Evolutionary conservation across 2,329 filamentous ascomycete species (phyloP), one percentile per base, ranked within the genome.

Genomic region (Lecanicillium sp.): DNA sequence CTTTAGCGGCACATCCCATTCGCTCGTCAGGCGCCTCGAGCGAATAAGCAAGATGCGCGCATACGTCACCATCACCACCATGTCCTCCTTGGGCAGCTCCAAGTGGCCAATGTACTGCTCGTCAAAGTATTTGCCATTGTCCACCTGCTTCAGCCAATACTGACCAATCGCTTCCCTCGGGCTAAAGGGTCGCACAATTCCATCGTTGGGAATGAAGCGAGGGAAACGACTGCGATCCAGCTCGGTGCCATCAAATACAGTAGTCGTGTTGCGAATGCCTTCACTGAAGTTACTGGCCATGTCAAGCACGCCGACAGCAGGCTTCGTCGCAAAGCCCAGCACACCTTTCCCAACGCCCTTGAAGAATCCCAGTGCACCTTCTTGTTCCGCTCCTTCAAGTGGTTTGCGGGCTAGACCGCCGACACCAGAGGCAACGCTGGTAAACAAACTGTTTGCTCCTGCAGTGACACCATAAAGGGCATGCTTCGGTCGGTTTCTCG

Each of bases 141-240:
- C 92, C 9, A 94, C 80, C 43, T 95, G 94, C 71, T 98, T 98
- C 47, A 98, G 80, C 94, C 92, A 98, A 68, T 87, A 95, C 59
- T 98, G 92, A 1, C 92, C 92, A 3, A 98, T 78, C 0, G 92
- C 89, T 68, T 98, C 92, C 33, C 92, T 85, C 56, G 94, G 85
- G 40, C 82, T 89, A 68, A 95, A 98, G 0, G 92, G 89, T 3
- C 90, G 83, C 25, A 98, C 89, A 43, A 98, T 85, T 29, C 92
- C 92, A 57, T 98, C 90, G 30, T 81, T 78, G 13, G 87, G 85
- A 44, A 98, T 87, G 65, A 94, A 95, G 14, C 92, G 84, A 5
- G 89, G 85, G 37, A 94, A 75, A n/a, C 92, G 85, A 17, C 95
- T 88, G 35, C 92, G 87, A 51, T 98, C 94, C 6, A 98, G 80